Conservation (phyloP, 2,329 filamentous ascomycete genomes). For the Alternaria alternata region DNA sequence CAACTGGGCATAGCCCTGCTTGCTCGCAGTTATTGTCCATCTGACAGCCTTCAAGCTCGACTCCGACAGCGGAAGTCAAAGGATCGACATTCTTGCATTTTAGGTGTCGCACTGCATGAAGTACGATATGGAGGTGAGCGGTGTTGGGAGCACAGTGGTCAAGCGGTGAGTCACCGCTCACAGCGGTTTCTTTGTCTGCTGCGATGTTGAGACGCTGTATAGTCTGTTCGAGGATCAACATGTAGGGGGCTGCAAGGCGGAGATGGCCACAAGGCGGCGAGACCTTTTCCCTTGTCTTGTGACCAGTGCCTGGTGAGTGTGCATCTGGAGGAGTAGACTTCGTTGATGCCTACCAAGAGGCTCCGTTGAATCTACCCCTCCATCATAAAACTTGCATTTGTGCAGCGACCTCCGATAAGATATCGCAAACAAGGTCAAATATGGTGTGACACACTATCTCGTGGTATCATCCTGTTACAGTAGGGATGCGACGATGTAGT, state of each 20-base stretch:
- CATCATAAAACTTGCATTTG: background rate
- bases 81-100: slow-evolving; percentile 1
- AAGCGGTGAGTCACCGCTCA: slow-evolving; percentile 3
- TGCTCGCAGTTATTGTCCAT: background rate
- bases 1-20: background rate
- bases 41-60: background rate
- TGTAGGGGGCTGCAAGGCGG: background rate
- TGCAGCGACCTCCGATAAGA: background rate
- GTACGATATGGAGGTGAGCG: background rate
- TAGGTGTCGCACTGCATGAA: slow-evolving; percentile 1
- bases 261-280: background rate
- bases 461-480: background rate
- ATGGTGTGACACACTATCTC: background rate
- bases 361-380: background rate
- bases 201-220: background rate
- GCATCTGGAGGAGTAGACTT: background rate
- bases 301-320: background rate
- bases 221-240: background rate
- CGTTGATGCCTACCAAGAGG: background rate
- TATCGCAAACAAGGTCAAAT: background rate
- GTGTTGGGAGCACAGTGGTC: background rate
- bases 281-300: background rate
- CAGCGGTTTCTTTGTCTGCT: background rate
- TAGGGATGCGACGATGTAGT: background rate
- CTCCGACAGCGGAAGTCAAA: slow-evolving; percentile 1